phyloP scores from a whole-genome alignment of 805 yeast species.

The Cyberlindnera meyerae region DNA sequence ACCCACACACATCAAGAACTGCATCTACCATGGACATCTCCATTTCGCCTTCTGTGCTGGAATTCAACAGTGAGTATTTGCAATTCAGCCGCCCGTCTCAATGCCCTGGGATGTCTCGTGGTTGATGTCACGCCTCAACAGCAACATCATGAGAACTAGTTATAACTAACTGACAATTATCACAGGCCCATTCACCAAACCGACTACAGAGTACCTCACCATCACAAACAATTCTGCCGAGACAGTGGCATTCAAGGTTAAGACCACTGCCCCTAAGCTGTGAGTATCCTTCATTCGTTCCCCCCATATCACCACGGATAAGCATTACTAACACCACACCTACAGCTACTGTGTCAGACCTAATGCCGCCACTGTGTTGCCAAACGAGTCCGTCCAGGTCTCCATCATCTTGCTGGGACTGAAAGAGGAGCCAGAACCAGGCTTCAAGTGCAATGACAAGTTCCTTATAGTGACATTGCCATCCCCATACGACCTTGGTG shows the following conservation, averaged over 20 bases:
- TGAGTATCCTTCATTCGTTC: constrained; percentile 24
- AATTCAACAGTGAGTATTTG: constrained; percentile 65
- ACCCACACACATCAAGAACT: not conserved
- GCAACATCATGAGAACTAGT: no score
- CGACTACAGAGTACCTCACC: constrained; percentile 54
- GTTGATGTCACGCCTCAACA: no score
- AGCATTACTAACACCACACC: constrained; percentile 25
- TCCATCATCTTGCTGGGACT: constrained; percentile 84
- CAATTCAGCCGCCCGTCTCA: no score
- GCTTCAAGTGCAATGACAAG: constrained; percentile 83
- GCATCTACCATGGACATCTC: constrained; percentile 46
- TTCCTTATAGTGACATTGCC: constrained; percentile 86
- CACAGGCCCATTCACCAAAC: constrained; percentile 69
- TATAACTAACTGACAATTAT: not conserved
- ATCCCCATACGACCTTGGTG: constrained; percentile 53
- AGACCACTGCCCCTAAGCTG: constrained; percentile 95
- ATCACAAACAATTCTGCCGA: constrained; percentile 53
- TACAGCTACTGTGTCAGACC: constrained; percentile 80
- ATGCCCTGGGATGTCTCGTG: no score
- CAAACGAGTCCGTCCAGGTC: constrained; percentile 70
- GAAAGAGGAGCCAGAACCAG: constrained; percentile 65
- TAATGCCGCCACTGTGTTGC: constrained; percentile 74
- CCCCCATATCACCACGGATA: no score
- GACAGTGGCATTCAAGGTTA: constrained; percentile 85
- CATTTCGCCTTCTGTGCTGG: constrained; percentile 67